These are phyloP conservation scores for Ormosia semicastrata DNA, from an alignment of 306 rosid genomes.

Conservation along the genomic window DNA sequence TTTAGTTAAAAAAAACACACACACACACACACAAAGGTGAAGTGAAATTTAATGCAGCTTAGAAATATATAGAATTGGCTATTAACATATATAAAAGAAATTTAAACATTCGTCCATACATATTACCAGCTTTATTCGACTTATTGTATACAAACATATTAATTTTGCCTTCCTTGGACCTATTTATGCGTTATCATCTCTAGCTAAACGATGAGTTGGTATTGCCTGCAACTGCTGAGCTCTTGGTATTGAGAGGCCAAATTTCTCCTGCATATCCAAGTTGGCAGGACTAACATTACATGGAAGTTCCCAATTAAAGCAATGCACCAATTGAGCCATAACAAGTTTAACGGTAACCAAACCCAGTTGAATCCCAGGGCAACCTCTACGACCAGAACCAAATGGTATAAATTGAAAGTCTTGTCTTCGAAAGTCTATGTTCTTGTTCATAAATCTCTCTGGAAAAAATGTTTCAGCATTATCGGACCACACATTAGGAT, in stretches of 20 bases:
- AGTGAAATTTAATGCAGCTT: too few relatives aligned
- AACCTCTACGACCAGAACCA: slow-evolving; percentile 37
- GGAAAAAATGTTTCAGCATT: slow-evolving; percentile 32
- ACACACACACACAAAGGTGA: too few relatives aligned
- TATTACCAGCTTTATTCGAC: too few relatives aligned
- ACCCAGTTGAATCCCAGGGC: slow-evolving; percentile 39
- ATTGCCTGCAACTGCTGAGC: slow-evolving; percentile 11
- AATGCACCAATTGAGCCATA: slow-evolving; percentile 40
- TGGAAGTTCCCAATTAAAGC: slow-evolving; percentile 43
- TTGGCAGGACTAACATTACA: neutral
- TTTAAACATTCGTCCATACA: too few relatives aligned
- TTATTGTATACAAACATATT: too few relatives aligned
- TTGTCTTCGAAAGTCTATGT: neutral
- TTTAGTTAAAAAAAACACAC: too few relatives aligned
- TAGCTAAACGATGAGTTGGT: slow-evolving; percentile 9
- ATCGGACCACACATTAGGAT: slow-evolving; percentile 25
- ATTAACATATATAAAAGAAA: too few relatives aligned
- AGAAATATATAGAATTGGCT: too few relatives aligned
- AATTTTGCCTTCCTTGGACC: neutral
- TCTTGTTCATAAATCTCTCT: slow-evolving; percentile 24
- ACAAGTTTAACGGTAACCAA: neutral
- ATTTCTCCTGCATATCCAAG: slow-evolving; percentile 38
- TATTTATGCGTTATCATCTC: neutral
- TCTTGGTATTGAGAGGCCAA: neutral
- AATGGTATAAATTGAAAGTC: slow-evolving; percentile 30